Base-by-base conservation (phyloP, 371 early-diverging fungal species). In the Mucor indicus region DNA sequence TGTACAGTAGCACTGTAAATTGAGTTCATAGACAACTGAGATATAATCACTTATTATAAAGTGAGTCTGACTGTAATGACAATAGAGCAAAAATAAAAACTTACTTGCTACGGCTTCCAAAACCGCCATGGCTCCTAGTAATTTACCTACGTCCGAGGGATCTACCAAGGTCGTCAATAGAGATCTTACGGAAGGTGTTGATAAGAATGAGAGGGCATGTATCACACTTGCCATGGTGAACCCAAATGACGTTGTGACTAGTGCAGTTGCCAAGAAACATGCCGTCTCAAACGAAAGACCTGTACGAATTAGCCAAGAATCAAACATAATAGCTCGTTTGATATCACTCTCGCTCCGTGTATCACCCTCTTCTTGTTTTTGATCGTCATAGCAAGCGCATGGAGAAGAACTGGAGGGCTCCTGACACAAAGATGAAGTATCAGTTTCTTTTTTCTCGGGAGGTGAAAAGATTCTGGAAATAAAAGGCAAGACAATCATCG, bases 31-130 rank as follows among this genome's bases (percentile, higher is more conserved):
- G 47, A 48, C 11, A 67, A 27, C 36, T 75, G 72, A 22, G 64
- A 54, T 4, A 67, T 17, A 8, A 71, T 53, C 44, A 59, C 69
- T 73, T 48, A n/a, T n/a, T 25, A 15, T 5, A 47, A 29, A 44
- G n/a, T 33, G 6, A 20, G n/a, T 17, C 13, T 22, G 29, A 20
- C 16, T 27, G 11, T 27, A 27, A 27, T 27, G 11, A 7, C 5
- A 7, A 27, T 27, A 27, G 6, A 38, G 16, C 17, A 9, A 58
- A 44, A n/a, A 56, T 48, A 16, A 43, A 45, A 17, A 49, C 55
- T 70, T 71, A 46, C 75, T 57, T 10, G 67, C 71, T 50, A 75
- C 31, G 8, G 80, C 54, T 36, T 82, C 83, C 9, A 79, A 44
- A 1, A 71, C 61, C 11, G 76, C 71, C 12, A 73, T 17, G 4